Percentiles rank a stretch among this genome's conserved stretches.
Evolutionary conservation across 2,329 filamentous ascomycete species (phyloP).

Genomic region (Pseudogymnoascus sp.): DNA sequence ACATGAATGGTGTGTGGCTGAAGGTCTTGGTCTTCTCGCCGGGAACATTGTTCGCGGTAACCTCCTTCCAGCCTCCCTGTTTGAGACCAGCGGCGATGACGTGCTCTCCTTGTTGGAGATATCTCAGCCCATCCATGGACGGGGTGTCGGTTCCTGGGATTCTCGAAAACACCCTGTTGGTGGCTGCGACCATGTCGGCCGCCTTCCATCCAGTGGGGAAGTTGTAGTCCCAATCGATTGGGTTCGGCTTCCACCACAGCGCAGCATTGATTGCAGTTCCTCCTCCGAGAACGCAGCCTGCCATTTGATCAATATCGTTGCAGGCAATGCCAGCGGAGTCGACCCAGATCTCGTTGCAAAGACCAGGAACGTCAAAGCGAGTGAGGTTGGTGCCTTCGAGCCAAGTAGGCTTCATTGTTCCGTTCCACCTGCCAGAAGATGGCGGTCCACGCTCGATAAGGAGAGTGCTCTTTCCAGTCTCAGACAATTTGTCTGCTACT

Average conservation of each 20-base stretch:
- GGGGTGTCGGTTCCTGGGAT: constrained; percentile 60
- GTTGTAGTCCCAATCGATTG: constrained; percentile 59
- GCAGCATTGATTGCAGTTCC: constrained; percentile 47
- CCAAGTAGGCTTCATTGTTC: not conserved
- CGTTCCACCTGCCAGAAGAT: constrained; percentile 6
- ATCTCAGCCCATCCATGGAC: constrained; percentile 54
- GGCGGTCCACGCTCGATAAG: constrained; percentile 10
- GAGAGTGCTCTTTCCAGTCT: constrained; percentile 6
- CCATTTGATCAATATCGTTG: constrained; percentile 48
- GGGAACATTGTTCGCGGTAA: constrained; percentile 34
- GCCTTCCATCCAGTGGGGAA: constrained; percentile 61
- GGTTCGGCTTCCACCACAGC: constrained; percentile 56
- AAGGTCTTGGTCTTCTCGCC: constrained; percentile 56
- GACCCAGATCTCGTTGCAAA: constrained; percentile 6
- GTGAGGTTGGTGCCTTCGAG: constrained; percentile 7
- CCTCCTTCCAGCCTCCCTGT: constrained; percentile 47
- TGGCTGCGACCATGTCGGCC: constrained; percentile 48
- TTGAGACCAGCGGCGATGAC: constrained; percentile 40
- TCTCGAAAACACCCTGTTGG: constrained; percentile 52
- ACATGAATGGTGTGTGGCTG: constrained; percentile 57
- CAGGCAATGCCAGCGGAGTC: constrained; percentile 28
- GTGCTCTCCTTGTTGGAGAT: constrained; percentile 55
- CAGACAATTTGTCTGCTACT: constrained; percentile 9
- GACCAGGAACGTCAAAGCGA: constrained; percentile 7
- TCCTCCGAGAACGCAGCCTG: constrained; percentile 60